These are phyloP conservation scores for Xylaria castorea DNA, from an alignment of 495 filamentous ascomycete genomes.

Conservation along the genomic window DNA sequence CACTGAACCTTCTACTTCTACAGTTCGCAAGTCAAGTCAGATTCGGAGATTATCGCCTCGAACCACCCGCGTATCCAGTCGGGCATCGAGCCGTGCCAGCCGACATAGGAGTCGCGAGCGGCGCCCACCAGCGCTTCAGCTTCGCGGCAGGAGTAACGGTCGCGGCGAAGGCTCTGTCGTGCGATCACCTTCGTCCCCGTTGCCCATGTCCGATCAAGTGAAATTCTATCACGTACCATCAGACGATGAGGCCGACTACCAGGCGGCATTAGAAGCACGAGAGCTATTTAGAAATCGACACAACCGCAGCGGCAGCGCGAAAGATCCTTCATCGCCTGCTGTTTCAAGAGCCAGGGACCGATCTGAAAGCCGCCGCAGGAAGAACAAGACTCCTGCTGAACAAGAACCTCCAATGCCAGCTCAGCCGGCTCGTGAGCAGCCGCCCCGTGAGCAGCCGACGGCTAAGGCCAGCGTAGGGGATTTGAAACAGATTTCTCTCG, in stretches of 20 bases:
- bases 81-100: conserved; percentile 51
- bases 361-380: conserved; percentile 57
- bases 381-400: conserved; percentile 40
- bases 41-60: conserved; percentile 47
- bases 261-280: conserved; percentile 64
- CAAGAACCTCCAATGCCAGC: conserved; percentile 33
- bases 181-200: conserved; percentile 80
- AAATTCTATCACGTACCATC: conserved; percentile 45
- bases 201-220: conserved; percentile 65
- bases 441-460: conserved; percentile 33
- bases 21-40: conserved; percentile 49
- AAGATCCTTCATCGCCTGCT: conserved; percentile 53
- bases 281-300: conserved; percentile 67
- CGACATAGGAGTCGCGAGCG: conserved; percentile 59
- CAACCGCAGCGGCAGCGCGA: conserved; percentile 62
- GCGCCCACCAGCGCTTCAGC: conserved; percentile 58
- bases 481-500: conserved; percentile 55
- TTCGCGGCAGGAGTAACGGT: conserved; percentile 57
- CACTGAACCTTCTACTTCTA: conserved; percentile 49
- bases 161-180: conserved; percentile 63
- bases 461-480: conserved; percentile 39
- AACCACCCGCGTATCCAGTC: conserved; percentile 47
- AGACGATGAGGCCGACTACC: conserved; percentile 67
- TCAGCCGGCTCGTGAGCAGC: conserved; percentile 40
- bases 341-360: conserved; percentile 52